These are phyloP conservation scores for Barnettozyma hawaiiensis DNA, from an alignment of 1,139 yeast species.

Conservation along the genomic window DNA sequence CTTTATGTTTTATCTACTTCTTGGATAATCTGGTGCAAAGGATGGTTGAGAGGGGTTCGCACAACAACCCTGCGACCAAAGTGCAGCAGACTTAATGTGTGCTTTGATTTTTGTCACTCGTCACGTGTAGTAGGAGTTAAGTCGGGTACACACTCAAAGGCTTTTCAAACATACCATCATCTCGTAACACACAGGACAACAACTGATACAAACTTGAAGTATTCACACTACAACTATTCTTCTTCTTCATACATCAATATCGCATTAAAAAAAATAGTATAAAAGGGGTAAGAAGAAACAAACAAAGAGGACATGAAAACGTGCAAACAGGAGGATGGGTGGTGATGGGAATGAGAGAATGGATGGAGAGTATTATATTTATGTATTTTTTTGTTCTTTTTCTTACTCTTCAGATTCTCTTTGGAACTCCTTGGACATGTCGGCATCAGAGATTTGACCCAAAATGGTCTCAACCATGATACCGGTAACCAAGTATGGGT, in stretches of 20 bases:
- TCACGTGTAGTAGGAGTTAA: too few species aligned
- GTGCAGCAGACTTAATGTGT: too few species aligned
- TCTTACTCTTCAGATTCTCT: conserved; percentile 48
- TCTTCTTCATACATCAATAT: conserved; percentile 5
- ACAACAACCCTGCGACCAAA: too few species aligned
- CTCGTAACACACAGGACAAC: background rate
- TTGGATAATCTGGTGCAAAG: too few species aligned
- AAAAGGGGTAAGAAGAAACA: background rate
- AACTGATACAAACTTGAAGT: background rate
- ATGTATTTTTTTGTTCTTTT: too few species aligned
- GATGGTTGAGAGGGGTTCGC: too few species aligned
- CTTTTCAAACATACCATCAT: too few species aligned
- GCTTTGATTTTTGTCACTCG: too few species aligned
- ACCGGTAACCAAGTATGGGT: conserved; percentile 97
- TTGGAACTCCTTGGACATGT: conserved; percentile 83
- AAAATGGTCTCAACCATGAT: conserved; percentile 95
- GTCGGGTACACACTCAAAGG: too few species aligned
- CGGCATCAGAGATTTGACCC: conserved; percentile 94
- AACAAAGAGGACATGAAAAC: conserved; percentile 1
- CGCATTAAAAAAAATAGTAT: background rate
- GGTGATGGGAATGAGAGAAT: too few species aligned
- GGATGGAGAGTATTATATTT: too few species aligned
- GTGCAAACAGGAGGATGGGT: background rate
- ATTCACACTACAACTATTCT: background rate
- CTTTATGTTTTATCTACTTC: too few species aligned